Evolutionary conservation across 1,284 basidiomycete genomes (phyloP).

Genomic region (Malassezia arunalokei): DNA sequence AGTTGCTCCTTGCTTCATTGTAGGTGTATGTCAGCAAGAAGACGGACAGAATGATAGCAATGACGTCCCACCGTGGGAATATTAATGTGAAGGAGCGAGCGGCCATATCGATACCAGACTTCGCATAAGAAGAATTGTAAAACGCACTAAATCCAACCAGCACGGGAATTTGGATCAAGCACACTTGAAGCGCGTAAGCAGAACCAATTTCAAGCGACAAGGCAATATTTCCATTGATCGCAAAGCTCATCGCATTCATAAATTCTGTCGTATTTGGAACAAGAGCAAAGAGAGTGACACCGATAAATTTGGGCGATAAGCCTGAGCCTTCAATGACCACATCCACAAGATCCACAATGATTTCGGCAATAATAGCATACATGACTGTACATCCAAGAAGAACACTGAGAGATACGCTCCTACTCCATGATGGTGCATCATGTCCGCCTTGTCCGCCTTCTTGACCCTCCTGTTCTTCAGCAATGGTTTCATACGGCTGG

Average conservation of each 20-base stretch:
- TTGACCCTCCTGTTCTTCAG: slow-evolving; percentile 57
- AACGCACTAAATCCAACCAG: slow-evolving; percentile 97
- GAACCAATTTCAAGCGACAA: slow-evolving; percentile 94
- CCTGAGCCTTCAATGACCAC: slow-evolving; percentile 83
- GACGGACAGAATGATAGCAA: slow-evolving; percentile 64
- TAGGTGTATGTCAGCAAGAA: slow-evolving; percentile 98
- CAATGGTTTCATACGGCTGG: neutral
- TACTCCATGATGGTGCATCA: slow-evolving; percentile 65
- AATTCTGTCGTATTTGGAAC: slow-evolving; percentile 99
- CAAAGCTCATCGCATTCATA: slow-evolving; percentile 99
- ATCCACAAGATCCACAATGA: slow-evolving; percentile 89
- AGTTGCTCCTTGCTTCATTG: slow-evolving; percentile 94
- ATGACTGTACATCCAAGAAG: slow-evolving; percentile 63
- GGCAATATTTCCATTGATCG: slow-evolving; percentile 91
- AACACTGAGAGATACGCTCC: slow-evolving; percentile 31
- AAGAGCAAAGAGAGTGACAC: slow-evolving; percentile 87
- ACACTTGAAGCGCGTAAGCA: slow-evolving; percentile 95
- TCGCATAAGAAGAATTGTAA: slow-evolving; percentile 65
- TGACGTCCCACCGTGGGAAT: slow-evolving; percentile 97
- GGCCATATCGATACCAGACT: slow-evolving; percentile 11
- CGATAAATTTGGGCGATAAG: slow-evolving; percentile 94
- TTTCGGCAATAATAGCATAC: slow-evolving; percentile 90
- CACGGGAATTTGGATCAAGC: slow-evolving; percentile 89
- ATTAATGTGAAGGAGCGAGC: slow-evolving; percentile 53
- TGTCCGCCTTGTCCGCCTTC: slow-evolving; percentile 66